These are phyloP conservation scores for Metarhizium rileyi DNA, from an alignment of 2,329 filamentous ascomycete genomes.

Conservation along the genomic window DNA sequence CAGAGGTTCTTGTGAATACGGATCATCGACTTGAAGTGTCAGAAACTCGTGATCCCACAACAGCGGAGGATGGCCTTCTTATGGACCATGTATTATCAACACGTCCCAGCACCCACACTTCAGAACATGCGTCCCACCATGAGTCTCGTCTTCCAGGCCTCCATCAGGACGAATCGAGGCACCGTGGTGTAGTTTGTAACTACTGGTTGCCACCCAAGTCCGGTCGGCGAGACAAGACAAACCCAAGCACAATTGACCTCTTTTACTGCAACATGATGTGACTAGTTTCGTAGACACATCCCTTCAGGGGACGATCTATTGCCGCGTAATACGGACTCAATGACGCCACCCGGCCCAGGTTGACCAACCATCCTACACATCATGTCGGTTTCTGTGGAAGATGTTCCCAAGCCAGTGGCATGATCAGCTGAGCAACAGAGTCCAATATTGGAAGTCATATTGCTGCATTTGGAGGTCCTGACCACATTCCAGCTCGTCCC, in stretches of 20 bases:
- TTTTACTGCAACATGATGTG: no score
- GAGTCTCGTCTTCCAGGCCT: background rate
- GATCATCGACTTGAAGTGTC: no score
- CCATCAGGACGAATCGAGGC: background rate
- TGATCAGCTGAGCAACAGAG: background rate
- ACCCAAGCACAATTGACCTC: background rate
- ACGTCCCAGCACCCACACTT: background rate
- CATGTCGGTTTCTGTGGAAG: no score
- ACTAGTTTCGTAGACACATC: background rate
- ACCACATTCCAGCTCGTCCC: background rate
- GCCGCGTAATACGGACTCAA: no score
- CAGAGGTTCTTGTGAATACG: no score
- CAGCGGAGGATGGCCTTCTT: background rate
- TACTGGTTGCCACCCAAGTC: background rate
- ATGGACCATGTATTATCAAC: background rate
- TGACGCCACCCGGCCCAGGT: no score
- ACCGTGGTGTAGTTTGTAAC: background rate
- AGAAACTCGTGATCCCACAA: background rate
- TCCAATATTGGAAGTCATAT: background rate
- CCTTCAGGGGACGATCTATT: background rate
- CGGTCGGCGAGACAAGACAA: background rate
- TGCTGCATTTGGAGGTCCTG: background rate
- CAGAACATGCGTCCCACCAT: background rate
- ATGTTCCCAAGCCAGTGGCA: background rate
- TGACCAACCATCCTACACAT: no score